A percentile compares a stretch with the other conserved stretches of the same genome.
phyloP scores from a whole-genome alignment of 2,329 filamentous ascomycete genomes.

The Acephala macrosclerotiorum region DNA sequence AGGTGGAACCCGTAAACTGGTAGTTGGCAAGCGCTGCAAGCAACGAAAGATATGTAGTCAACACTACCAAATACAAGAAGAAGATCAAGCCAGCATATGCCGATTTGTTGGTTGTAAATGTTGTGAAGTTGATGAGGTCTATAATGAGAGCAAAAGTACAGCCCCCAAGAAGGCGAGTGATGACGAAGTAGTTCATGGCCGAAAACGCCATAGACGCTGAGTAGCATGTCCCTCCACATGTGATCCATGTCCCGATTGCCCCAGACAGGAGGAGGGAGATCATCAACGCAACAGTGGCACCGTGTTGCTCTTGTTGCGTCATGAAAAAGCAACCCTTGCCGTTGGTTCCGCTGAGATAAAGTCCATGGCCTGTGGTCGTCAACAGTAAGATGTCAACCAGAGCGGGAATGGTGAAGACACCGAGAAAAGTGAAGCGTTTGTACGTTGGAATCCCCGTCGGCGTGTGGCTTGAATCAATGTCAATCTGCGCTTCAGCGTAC shows the following conservation, averaged over 20 bases:
- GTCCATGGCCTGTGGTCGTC: slow-evolving; percentile 63
- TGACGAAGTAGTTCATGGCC: slow-evolving; percentile 52
- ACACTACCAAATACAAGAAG: slow-evolving; percentile 62
- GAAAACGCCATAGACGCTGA: slow-evolving; percentile 61
- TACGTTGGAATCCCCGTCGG: slow-evolving; percentile 50
- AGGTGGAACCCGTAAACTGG: slow-evolving; percentile 38
- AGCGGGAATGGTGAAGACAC: slow-evolving; percentile 68
- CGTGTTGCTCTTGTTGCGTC: slow-evolving; percentile 57
- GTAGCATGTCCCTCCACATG: slow-evolving; percentile 68
- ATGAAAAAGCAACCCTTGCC: slow-evolving; percentile 49
- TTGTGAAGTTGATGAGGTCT: slow-evolving; percentile 55
- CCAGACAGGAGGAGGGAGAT: slow-evolving; percentile 65
- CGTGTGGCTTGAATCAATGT: slow-evolving; percentile 55
- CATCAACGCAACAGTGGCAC: slow-evolving; percentile 62
- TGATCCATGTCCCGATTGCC: slow-evolving; percentile 69
- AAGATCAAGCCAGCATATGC: slow-evolving; percentile 61
- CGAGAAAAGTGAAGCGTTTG: slow-evolving; percentile 54
- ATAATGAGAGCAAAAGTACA: slow-evolving; percentile 50
- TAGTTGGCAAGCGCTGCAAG: slow-evolving; percentile 55
- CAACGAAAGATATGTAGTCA: slow-evolving; percentile 65
- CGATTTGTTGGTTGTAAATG: slow-evolving; percentile 54
- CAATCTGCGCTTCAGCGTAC: slow-evolving; percentile 58
- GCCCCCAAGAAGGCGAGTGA: slow-evolving; percentile 55
- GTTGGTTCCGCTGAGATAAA: slow-evolving; percentile 60
- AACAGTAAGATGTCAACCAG: slow-evolving; percentile 67